Evolutionary conservation across 257 asterid species (phyloP).

Genomic region (Jacaranda copaia): DNA sequence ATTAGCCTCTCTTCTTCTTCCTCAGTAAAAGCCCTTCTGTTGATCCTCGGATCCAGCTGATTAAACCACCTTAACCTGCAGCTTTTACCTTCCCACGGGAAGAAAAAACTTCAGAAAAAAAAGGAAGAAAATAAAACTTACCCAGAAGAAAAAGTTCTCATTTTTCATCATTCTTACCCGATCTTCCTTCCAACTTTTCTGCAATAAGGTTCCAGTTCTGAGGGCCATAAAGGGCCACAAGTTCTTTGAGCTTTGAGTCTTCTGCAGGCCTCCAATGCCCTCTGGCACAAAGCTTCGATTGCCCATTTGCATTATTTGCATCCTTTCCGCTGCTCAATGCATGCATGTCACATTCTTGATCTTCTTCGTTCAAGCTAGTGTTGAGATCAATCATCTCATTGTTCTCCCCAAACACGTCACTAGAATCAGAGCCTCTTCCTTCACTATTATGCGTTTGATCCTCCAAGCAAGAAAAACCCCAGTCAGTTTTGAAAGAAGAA

Average conservation of each 20-base stretch:
- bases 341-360: conserved; percentile 43
- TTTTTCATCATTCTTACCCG: conserved; percentile 50
- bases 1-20: conserved; percentile 88
- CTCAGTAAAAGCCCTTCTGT: conserved; percentile 79
- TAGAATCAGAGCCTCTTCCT: conserved; percentile 43
- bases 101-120: not conserved
- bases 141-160: not conserved
- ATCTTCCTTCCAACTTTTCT: conserved; percentile 77
- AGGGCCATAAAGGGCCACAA: conserved; percentile 86
- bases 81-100: conserved; percentile 63
- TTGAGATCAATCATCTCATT: conserved; percentile 60
- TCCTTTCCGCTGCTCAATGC: conserved; percentile 41
- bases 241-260: conserved; percentile 75
- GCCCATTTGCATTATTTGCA: conserved; percentile 40
- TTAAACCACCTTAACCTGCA: conserved; percentile 92
- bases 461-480: conserved; percentile 24
- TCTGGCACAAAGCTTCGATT: conserved; percentile 77
- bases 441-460: conserved; percentile 23
- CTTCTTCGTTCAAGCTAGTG: conserved; percentile 45
- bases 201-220: conserved; percentile 95
- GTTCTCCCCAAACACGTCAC: conserved; percentile 29
- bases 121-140: not conserved
- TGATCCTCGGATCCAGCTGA: conserved; percentile 88
- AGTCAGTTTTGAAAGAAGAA: not conserved
- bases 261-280: conserved; percentile 97